A percentile compares a stretch with the other conserved stretches of the same genome.
Evolutionary conservation across 2,329 filamentous ascomycete species (phyloP).

Genomic region (Fusarium pseudoanthophilum): DNA sequence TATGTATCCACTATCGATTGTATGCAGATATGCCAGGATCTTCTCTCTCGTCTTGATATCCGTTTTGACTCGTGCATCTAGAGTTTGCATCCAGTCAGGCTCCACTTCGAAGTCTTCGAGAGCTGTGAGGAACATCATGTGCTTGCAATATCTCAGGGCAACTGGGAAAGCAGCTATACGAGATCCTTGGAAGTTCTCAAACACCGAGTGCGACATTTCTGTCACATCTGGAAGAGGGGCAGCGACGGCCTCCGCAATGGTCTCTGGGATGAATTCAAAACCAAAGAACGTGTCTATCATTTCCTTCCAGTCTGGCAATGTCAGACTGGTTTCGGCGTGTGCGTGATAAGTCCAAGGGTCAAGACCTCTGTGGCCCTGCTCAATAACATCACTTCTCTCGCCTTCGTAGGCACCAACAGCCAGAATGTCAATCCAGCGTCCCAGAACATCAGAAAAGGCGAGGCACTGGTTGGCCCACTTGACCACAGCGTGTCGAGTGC

Average conservation of each 20-base stretch:
- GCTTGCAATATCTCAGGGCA: slow-evolving; percentile 75
- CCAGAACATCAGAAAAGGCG: slow-evolving; percentile 80
- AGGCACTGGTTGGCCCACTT: slow-evolving; percentile 93
- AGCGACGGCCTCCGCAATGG: slow-evolving; percentile 51
- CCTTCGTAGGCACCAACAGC: slow-evolving; percentile 74
- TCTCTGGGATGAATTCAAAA: slow-evolving; percentile 46
- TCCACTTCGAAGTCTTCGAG: slow-evolving; percentile 68
- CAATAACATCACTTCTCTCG: slow-evolving; percentile 83
- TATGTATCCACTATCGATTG: slow-evolving; percentile 53
- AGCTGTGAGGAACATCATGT: slow-evolving; percentile 63
- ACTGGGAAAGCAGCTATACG: slow-evolving; percentile 69
- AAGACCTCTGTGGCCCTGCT: slow-evolving; percentile 89
- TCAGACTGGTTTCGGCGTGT: slow-evolving; percentile 54
- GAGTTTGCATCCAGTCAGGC: slow-evolving; percentile 84
- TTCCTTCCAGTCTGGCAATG: slow-evolving; percentile 63
- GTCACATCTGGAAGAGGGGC: slow-evolving; percentile 42
- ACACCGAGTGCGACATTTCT: slow-evolving; percentile 36
- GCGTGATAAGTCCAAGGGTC: slow-evolving; percentile 70
- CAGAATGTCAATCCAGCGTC: slow-evolving; percentile 88
- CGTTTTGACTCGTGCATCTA: slow-evolving; percentile 78
- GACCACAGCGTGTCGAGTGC: slow-evolving; percentile 82
- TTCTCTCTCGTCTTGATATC: slow-evolving; percentile 72
- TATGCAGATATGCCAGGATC: slow-evolving; percentile 65
- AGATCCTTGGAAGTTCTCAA: slow-evolving; percentile 60
- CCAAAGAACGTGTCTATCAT: slow-evolving; percentile 63